Base-by-base conservation (phyloP, 371 early-diverging fungal genomes). In the Actinomortierella wolfii region DNA sequence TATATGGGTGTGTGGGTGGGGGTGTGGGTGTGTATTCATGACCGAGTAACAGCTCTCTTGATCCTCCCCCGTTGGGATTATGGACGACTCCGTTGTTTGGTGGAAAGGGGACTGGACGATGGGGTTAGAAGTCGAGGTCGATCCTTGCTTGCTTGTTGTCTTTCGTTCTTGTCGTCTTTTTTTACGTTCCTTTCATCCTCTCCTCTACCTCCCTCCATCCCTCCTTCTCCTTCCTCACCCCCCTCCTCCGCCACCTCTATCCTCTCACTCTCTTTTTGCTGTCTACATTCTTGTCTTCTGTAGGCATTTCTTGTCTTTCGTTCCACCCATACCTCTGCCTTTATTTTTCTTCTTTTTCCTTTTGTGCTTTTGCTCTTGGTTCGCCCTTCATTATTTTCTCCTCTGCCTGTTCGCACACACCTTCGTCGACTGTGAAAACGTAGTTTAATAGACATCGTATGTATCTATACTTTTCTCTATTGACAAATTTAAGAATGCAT, bases 161-260 rank as follows among this genome's bases (percentile, higher is more conserved):
- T 48, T 48, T 8, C 24, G n/a, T 25, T 48, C 23, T 48, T 25
- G 48, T 48, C 23, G 14, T 23, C 48, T 20, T 23, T 24, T 25
- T 48, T 48, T 23, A 24, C 42, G n/a, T 51, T 29, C n/a, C 29
- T 15, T 29, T 23, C 6, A 39, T 24, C 43, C 56, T 47, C 49
- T 44, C 18, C 26, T 24, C 34, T 15, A 18, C 17, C 23, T 11
- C 11, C 34, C 11, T 34, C 11, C 34, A 34, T 34, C 24, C 47
- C 26, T 34, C 25, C 21, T 21, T 28, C 47, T 49, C 40, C 54
- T 24, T 42, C 21, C 46, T 23, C 34, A 51, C n/a, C 18, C 18
- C 14, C 26, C 44, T 18, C 46, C 28, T 51, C 25, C 40, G 20
- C 34, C 11, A 6, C 34, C 34, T 34, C 34, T 29, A 26, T 20